Base-by-base conservation (phyloP, 2,329 filamentous ascomycete genomes). In the Fusarium sp. region DNA sequence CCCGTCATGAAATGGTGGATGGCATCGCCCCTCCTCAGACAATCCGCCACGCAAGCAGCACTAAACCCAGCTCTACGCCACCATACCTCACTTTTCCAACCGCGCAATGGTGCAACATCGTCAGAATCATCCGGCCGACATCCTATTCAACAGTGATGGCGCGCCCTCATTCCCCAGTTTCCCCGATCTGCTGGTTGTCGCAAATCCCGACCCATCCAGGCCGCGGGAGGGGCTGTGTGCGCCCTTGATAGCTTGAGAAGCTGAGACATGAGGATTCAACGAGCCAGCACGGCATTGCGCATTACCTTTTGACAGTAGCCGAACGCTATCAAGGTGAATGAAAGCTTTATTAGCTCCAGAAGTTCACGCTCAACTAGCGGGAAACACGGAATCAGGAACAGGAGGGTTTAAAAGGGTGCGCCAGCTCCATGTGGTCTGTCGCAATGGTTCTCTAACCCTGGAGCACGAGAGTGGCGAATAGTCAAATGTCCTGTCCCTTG, bases 21-120 rank as follows among this genome's bases (percentile, higher is more conserved):
- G 64, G 70, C 73, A 78, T 78, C 72, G 69, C 77, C 78, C 78
- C 80, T 70, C 69, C 32, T 15, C 57, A 62, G 47, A 71, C 68
- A 63, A 63, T 50, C 71, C 76, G 78, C 79, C 79, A 80, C 78
- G 71, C 78, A 80, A 78, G 75, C 76, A 74, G 64, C 74, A 76
- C 79, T 76, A 76, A 74, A 69, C 64, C 75, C 73, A 76, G 61
- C 64, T 75, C 66, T 69, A 70, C 78, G 76, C 79, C 78, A 79
- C 76, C 75, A 72, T 78, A 73, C 76, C 65, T 74, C 54, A 37
- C 68, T 32, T 56, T 64, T 63, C 54, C 50, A 64, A 56, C 64
- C 32, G 27, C 68, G 65, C 50, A 27, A 69, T 64, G 40, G 33
- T 75, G 66, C 57, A 75, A 37, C 57, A 66, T 76, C 66, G 40